phyloP scores from a whole-genome alignment of 1,284 basidiomycete species.

The Meripilus lineatus region DNA sequence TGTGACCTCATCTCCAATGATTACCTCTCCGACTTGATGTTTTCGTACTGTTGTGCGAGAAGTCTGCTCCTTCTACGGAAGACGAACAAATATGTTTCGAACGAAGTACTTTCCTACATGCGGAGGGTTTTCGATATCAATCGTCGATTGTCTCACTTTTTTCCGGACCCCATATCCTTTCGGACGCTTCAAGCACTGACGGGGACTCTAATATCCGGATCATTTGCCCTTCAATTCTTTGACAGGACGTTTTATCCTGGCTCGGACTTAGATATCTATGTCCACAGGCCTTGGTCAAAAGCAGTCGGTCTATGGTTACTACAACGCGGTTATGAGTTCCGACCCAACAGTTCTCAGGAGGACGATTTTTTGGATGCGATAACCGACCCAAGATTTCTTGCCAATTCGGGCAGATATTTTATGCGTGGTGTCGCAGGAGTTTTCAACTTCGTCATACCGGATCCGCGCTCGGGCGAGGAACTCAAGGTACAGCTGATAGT shows the following conservation, averaged over 20 bases:
- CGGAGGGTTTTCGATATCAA: slow-evolving; percentile 18
- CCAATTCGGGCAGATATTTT: background rate
- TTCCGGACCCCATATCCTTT: slow-evolving; percentile 22
- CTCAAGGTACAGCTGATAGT: slow-evolving; percentile 35
- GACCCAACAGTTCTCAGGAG: slow-evolving; percentile 4
- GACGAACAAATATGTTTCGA: slow-evolving; percentile 2
- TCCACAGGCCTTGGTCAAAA: slow-evolving; percentile 16
- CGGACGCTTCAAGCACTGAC: slow-evolving; percentile 27
- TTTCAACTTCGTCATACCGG: background rate
- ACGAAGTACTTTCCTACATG: slow-evolving; percentile 9
- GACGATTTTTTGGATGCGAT: slow-evolving; percentile 1
- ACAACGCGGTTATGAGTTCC: slow-evolving; percentile 16
- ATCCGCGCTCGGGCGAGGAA: slow-evolving; percentile 9
- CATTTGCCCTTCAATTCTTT: slow-evolving; percentile 36
- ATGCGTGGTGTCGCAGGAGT: slow-evolving; percentile 11
- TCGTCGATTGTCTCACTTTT: slow-evolving; percentile 23
- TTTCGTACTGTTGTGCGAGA: slow-evolving; percentile 10
- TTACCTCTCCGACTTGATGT: slow-evolving; percentile 19
- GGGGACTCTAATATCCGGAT: slow-evolving; percentile 35
- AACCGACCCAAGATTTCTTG: background rate
- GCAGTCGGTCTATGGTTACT: slow-evolving; percentile 15
- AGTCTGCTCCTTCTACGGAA: slow-evolving; percentile 9
- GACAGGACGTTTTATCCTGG: slow-evolving; percentile 25
- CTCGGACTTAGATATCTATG: slow-evolving; percentile 36
- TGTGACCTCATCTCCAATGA: slow-evolving; percentile 9